Base-by-base conservation (phyloP, 805 yeast genomes). In the Cephaloascus fragrans region DNA sequence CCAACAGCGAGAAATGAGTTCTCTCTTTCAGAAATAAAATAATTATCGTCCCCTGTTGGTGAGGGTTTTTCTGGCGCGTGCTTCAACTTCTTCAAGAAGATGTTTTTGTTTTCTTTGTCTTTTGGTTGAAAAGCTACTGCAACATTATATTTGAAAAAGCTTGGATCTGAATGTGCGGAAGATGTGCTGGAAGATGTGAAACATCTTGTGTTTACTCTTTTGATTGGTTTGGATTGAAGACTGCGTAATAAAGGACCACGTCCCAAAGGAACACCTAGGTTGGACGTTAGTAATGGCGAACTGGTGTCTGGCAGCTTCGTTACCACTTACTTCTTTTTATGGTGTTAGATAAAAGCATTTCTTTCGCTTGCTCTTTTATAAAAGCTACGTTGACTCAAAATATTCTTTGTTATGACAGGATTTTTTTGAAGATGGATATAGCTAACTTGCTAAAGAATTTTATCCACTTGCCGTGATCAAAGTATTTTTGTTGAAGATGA, bases 41-140 rank as follows among this genome's bases (percentile, higher is more conserved):
- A 77, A 52, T 80, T 83, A 52, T 84, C 94, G 52, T 84, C 94
- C 3, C 94, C 94, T 2, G 86, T 71, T 4, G 84, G 77, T 4
- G 88, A 82, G 3, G 66, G 63, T 6, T 62, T 41, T 14, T 44
- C 55, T 46, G 45, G 17, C 35, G 47, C 48, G 36, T 49, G 41
- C 33, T 44, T 44, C 31, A 48, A 48, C 23, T 48, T 51, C 44
- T 47, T 52, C 39, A 55, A 55, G 51, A 77, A 57, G 43, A 65
- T 44, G 56, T 71, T 65, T 41, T 73, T 70, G 37, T 71, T 77
- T 34, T 63, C 60, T 40, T 93, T 61, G 49, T 77, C 80, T 52
- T 84, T 84, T 3, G 93, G 85, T 51, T 78, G 83, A 53, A 68
- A 84, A 1, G 88, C 83, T 15, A 83, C 84, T 0, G 86, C 75